Base-by-base conservation (phyloP, 2,329 filamentous ascomycete species). In the Botrytis sinoallii region DNA sequence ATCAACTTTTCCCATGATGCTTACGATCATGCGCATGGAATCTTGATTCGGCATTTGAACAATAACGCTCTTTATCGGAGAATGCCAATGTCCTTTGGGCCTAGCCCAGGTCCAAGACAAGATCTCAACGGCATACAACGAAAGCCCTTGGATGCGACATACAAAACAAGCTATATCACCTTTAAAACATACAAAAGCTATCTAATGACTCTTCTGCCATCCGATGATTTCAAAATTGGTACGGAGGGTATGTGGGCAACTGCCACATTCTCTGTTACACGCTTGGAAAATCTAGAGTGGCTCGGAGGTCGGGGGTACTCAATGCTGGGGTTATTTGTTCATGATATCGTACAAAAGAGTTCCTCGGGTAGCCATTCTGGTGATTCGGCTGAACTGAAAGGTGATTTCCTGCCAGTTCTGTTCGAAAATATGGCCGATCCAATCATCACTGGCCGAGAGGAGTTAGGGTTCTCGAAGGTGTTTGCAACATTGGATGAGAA, bases 301-400 rank as follows among this genome's bases (percentile, higher is more conserved):
- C 85, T 91, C 0, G 88, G 87, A 4, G 89, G 89, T 4, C 80
- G 82, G 1, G 88, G 89, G 1, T 91, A 91, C 79, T 84, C 81
- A 44, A 85, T 86, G 76, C 82, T 88, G 20, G 89, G 88, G 0
- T 83, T 92, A 0, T 90, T 88, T 78, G 85, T 91, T 16, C 89
- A 91, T 75, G 88, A 88, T 0, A 86, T 91, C 1, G 81, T 88
- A 74, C 89, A 89, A 75, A 74, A 60, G 16, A n/a, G 16, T 38
- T 57, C 55, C 10, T 10, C 46, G 2, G 18, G 4, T 1, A n/a
- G 35, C 12, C 1, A 55, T n/a, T 55, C 48, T 3, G 48, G 48
- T 55, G 4, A 55, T 55, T 16, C 25, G 8, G n/a, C 16, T 32
- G 68, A 63, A 38, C 9, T 87, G 75, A 84, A 84, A 84, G 68